phyloP scores from a whole-genome alignment of 148 eudicot species.

The Euryodendron excelsum region DNA sequence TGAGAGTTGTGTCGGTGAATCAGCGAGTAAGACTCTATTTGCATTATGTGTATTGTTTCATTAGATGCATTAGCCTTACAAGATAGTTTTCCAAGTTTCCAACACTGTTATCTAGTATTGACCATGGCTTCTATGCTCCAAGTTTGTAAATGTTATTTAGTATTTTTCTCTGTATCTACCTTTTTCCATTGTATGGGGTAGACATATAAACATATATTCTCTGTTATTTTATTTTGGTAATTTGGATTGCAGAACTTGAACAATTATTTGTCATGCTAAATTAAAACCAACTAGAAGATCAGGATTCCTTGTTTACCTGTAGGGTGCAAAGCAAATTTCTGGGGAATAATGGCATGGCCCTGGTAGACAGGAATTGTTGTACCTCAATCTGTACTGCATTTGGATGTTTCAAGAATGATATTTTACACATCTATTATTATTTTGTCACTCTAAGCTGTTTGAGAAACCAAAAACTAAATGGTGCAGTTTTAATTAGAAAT shows the following conservation, averaged over 20 bases:
- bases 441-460: background rate
- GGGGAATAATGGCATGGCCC: background rate
- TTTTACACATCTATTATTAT: background rate
- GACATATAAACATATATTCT: background rate
- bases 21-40: conserved; percentile 40
- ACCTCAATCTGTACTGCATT: background rate
- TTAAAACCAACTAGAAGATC: background rate
- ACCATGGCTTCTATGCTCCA: background rate
- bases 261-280: background rate
- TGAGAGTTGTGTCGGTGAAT: conserved; percentile 42
- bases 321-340: conserved; percentile 1
- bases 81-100: conserved; percentile 4
- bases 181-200: background rate
- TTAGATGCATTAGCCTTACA: background rate
- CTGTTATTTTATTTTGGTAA: background rate
- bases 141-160: background rate
- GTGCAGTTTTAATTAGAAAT: background rate
- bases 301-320: background rate
- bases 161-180: background rate
- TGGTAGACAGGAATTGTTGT: background rate
- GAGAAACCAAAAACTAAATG: background rate
- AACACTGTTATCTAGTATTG: background rate
- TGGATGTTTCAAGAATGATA: background rate
- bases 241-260: background rate
- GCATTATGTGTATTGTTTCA: background rate